phyloP scores from a whole-genome alignment of 1,139 yeast genomes.

The Zygoascus meyerae region DNA sequence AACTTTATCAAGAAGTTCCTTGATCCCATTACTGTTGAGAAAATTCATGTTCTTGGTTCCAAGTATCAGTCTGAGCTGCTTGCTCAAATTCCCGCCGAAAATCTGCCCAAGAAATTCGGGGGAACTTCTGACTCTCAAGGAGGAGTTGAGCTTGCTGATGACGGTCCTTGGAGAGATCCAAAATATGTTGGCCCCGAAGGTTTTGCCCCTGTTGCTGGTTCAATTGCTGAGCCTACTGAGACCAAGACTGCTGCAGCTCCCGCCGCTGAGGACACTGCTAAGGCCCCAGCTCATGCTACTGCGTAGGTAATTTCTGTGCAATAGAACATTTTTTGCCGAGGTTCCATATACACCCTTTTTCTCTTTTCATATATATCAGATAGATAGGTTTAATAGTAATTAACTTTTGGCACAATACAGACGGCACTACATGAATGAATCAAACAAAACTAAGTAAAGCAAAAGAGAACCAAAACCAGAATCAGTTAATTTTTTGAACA shows the following conservation, averaged over 20 bases:
- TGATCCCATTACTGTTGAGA: conserved; percentile 97
- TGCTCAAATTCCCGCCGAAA: conserved; percentile 89
- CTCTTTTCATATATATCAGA: background rate
- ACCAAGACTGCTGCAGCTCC: conserved; percentile 6
- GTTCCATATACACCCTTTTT: background rate
- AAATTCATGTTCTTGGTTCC: conserved; percentile 81
- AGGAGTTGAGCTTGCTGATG: conserved; percentile 76
- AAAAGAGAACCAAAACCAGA: too few species aligned
- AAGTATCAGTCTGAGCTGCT: conserved; percentile 75
- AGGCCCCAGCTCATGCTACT: conserved; percentile 9
- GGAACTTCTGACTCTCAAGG: conserved; percentile 72
- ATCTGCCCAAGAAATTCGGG: conserved; percentile 87
- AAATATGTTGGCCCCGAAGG: conserved; percentile 51
- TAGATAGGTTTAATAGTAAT: background rate
- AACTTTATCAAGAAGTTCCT: conserved; percentile 84
- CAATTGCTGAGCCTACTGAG: conserved; percentile 1
- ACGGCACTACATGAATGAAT: too few species aligned
- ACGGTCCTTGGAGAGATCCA: conserved; percentile 96
- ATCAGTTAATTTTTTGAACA: too few species aligned
- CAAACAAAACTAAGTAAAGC: too few species aligned
- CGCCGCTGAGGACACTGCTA: conserved; percentile 8
- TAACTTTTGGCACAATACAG: too few species aligned
- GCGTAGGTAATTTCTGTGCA: conserved; percentile 2
- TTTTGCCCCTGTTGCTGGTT: conserved; percentile 26
- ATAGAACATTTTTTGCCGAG: background rate